Conservation (phyloP, 2,329 filamentous ascomycete species). For the Cercospora citrullina region DNA sequence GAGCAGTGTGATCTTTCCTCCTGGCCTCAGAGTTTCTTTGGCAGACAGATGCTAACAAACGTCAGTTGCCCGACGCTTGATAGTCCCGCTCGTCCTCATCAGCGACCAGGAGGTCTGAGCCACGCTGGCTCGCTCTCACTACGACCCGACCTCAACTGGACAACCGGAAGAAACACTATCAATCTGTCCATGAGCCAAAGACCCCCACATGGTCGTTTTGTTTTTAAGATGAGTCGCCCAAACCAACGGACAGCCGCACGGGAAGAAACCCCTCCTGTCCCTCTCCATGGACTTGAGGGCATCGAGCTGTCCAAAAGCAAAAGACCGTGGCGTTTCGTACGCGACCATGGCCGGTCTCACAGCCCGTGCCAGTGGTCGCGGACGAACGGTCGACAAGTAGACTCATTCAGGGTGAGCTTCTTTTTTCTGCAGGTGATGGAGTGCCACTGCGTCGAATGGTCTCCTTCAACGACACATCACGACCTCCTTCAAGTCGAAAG, state of each 20-base stretch:
- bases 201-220: neutral
- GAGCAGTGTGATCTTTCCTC: neutral
- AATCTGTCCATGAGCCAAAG: neutral
- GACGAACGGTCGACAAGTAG: neutral
- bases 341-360: neutral
- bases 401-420: constrained; percentile 1
- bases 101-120: neutral
- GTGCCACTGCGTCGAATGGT: neutral
- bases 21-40: neutral
- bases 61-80: neutral
- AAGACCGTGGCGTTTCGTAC: neutral
- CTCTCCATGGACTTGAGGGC: neutral
- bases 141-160: neutral
- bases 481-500: neutral
- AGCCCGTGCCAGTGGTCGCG: neutral
- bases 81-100: constrained; percentile 2
- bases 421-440: neutral
- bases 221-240: neutral
- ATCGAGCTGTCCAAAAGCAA: neutral
- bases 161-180: neutral
- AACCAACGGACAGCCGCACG: neutral
- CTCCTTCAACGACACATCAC: neutral
- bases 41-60: neutral
- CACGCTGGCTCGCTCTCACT: neutral
- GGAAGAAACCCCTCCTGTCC: neutral